Base-by-base conservation (phyloP, 345 rosid species). In the Rubroshorea leprosula region DNA sequence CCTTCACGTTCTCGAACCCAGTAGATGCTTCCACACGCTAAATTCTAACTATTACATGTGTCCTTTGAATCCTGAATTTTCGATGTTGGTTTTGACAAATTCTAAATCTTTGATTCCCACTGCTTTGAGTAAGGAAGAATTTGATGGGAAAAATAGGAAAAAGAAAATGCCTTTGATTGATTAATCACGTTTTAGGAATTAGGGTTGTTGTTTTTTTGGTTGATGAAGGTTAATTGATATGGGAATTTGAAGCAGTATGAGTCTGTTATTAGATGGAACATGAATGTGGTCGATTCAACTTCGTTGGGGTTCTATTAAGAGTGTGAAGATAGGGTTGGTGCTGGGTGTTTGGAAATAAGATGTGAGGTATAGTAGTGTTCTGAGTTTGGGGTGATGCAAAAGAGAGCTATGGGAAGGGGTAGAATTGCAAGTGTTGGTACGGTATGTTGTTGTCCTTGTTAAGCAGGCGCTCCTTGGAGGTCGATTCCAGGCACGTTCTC, bases 391-490 rank as follows among this genome's bases (percentile, higher is more conserved):
- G 58, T 67, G 53, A 74, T 58, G 68, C 29, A 46, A 67, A 64
- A 64, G 75, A 81, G 76, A 85, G 82, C 74, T 71, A 93, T 93
- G 92, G 90, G 86, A 65, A 35, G 77, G 58, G 47, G 72, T 66
- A 69, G 75, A 71, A 78, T 51, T 67, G 82, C 35, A 49, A 41
- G 67, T 77, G 22, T 69, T 62, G 71, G 79, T 75, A 70, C 85
- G 89, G 73, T 73, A 93, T 89, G 97, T 78, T 89, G 89, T 78
- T 86, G 84, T 93, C 97, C 79, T 82, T 93, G 85, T 78, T 89
- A 85, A 89, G 95, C 79, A 82, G 76, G 68, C 97, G 92, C 75
- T 75, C 89, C 38, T 80, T 85, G 80, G 99, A 89, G 83, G 85
- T 74, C 77, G 97, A 83, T 78, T 87, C 99, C 83, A 87, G 95